A percentile compares a stretch with the other conserved stretches of the same genome.
phyloP scores from a whole-genome alignment of 1,139 yeast genomes.

The Suhomyces yuchorum region DNA sequence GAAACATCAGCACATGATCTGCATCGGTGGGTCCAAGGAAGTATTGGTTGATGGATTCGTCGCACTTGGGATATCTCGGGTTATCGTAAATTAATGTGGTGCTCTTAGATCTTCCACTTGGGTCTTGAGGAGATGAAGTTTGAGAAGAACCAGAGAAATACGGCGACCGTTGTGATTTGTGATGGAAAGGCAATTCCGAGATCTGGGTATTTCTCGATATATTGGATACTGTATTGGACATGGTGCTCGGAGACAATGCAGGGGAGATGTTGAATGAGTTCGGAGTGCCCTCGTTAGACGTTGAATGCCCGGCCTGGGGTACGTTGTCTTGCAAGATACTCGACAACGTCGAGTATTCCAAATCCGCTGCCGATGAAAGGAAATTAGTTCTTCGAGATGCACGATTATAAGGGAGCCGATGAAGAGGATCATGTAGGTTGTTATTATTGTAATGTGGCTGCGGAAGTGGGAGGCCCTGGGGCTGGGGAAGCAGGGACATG shows the following conservation, averaged over 20 bases:
- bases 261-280: slow-evolving; percentile 40
- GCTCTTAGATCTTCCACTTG: slow-evolving; percentile 4
- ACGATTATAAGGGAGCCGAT: slow-evolving; percentile 3
- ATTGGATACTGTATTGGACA: slow-evolving; percentile 10
- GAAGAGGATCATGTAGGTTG: slow-evolving; percentile 3
- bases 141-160: slow-evolving; percentile 13
- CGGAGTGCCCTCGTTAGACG: slow-evolving; percentile 48
- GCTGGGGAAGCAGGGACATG: slow-evolving; percentile 2
- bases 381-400: slow-evolving; percentile 42
- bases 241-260: slow-evolving; percentile 38
- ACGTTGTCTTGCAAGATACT: slow-evolving; percentile 63
- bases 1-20: slow-evolving; percentile 43
- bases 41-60: slow-evolving; percentile 59
- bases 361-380: slow-evolving; percentile 74
- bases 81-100: slow-evolving; percentile 11
- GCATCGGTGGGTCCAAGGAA: slow-evolving; percentile 52
- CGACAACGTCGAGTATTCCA: slow-evolving; percentile 79
- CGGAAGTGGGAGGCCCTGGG: slow-evolving; percentile 10
- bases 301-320: slow-evolving; percentile 28
- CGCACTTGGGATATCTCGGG: slow-evolving; percentile 31
- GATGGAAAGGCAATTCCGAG: slow-evolving; percentile 4
- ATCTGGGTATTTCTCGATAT: slow-evolving; percentile 2
- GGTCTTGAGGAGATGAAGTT: slow-evolving; percentile 11
- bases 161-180: slow-evolving; percentile 11
- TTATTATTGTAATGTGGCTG: not conserved